Percentiles rank a stretch among this genome's conserved stretches.
These are phyloP conservation scores for Laetiporus sulphureus DNA, from an alignment of 1,284 basidiomycete genomes.

Conservation along the genomic window DNA sequence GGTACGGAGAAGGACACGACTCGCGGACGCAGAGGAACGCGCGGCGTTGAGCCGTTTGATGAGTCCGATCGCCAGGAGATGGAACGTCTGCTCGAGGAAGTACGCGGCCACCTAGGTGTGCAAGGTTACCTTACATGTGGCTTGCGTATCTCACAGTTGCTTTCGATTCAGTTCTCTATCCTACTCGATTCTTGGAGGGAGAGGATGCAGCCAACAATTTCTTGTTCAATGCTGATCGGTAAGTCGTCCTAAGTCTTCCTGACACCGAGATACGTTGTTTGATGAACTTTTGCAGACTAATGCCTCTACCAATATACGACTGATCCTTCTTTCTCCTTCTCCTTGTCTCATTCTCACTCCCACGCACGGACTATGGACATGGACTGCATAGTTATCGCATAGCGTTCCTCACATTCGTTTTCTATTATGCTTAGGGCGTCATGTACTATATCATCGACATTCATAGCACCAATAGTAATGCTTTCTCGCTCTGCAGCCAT, in stretches of 20 bases:
- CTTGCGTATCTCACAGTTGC: not conserved
- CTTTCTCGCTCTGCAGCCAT: too few species aligned
- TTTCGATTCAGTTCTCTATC: constrained; percentile 60
- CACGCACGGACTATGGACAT: too few species aligned
- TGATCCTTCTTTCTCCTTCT: too few species aligned
- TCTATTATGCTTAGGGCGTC: too few species aligned
- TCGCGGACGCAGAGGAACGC: constrained; percentile 31
- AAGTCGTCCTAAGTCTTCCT: constrained; percentile 13
- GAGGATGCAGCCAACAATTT: constrained; percentile 87
- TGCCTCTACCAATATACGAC: constrained; percentile 53
- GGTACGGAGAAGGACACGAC: constrained; percentile 30
- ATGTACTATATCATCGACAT: too few species aligned
- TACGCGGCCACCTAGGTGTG: constrained; percentile 80
- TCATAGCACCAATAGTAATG: too few species aligned
- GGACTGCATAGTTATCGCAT: too few species aligned
- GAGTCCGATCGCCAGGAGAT: constrained; percentile 84
- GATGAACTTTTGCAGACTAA: constrained; percentile 24
- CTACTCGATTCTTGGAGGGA: constrained; percentile 79
- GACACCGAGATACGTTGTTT: not conserved
- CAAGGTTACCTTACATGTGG: not conserved
- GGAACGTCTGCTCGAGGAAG: constrained; percentile 71
- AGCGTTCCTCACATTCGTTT: too few species aligned
- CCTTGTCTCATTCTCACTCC: too few species aligned
- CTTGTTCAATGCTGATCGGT: constrained; percentile 85
- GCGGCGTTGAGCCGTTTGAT: constrained; percentile 65